Percentiles rank a stretch among this genome's conserved stretches.
Evolutionary conservation across 495 filamentous ascomycete species (phyloP).

Genomic region (Endocarpon pusillum): DNA sequence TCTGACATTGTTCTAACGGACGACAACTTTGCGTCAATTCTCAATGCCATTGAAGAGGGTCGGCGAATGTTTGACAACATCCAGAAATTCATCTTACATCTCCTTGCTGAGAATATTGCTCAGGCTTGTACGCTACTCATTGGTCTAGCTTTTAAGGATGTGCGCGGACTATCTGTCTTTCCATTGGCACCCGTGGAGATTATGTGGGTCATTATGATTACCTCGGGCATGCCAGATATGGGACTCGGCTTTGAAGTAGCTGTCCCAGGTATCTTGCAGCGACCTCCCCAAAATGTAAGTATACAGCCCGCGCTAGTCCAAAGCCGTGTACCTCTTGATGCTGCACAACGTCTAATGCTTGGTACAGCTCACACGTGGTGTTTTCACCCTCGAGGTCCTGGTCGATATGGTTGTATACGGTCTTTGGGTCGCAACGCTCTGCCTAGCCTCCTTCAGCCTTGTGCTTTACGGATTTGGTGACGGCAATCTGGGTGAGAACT

Average conservation of each 20-base stretch:
- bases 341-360: slow-evolving; percentile 15
- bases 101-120: slow-evolving; percentile 57
- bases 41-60: slow-evolving; percentile 56
- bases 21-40: slow-evolving; percentile 73
- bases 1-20: slow-evolving; percentile 66
- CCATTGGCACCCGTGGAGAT: slow-evolving; percentile 58
- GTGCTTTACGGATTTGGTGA: slow-evolving; percentile 51
- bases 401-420: slow-evolving; percentile 55
- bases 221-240: slow-evolving; percentile 56
- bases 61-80: slow-evolving; percentile 62
- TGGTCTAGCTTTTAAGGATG: slow-evolving; percentile 56
- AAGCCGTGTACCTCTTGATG: slow-evolving; percentile 1
- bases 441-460: slow-evolving; percentile 44
- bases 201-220: slow-evolving; percentile 66
- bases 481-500: slow-evolving; percentile 41
- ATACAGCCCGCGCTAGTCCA: background rate
- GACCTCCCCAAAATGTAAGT: slow-evolving; percentile 43
- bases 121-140: slow-evolving; percentile 51
- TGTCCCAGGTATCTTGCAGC: slow-evolving; percentile 46
- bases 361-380: slow-evolving; percentile 37
- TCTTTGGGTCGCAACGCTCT: slow-evolving; percentile 51
- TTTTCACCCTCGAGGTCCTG: slow-evolving; percentile 53
- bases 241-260: slow-evolving; percentile 56
- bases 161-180: slow-evolving; percentile 44
- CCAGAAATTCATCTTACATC: slow-evolving; percentile 60